Evolutionary conservation across 1,284 basidiomycete species (phyloP).

Genomic region (Pseudozyma sp.): DNA sequence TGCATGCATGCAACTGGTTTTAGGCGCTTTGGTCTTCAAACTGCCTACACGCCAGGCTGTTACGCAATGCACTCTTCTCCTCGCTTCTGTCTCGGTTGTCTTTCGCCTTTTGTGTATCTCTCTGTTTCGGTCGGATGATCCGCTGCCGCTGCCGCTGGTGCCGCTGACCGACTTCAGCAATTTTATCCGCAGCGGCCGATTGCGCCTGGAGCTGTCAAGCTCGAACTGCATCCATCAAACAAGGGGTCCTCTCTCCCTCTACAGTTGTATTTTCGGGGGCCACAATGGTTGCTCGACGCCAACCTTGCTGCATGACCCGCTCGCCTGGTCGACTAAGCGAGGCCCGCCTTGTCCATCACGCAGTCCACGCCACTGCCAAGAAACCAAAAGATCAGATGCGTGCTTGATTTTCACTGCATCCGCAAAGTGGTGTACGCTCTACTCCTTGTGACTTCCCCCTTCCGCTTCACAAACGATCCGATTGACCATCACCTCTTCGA

Average conservation of each 20-base stretch:
- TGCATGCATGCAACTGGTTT: no score
- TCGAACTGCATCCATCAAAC: not conserved
- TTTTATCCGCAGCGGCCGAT: not conserved
- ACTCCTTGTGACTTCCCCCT: not conserved
- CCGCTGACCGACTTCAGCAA: not conserved
- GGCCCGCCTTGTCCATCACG: no score
- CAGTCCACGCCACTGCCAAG: not conserved
- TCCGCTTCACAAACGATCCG: not conserved
- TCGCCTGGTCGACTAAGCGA: no score
- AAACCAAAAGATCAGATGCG: not conserved
- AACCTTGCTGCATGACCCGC: no score
- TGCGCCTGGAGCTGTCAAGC: not conserved
- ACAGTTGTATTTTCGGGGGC: not conserved
- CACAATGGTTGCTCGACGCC: no score
- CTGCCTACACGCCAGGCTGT: no score
- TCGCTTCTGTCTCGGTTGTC: constrained; percentile 6
- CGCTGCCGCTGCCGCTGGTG: constrained; percentile 1
- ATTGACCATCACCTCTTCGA: not conserved
- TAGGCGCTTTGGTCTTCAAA: no score
- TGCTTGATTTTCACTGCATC: not conserved
- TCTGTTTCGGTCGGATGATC: constrained; percentile 4
- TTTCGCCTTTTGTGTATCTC: not conserved
- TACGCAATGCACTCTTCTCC: not conserved
- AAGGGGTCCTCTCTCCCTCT: not conserved
- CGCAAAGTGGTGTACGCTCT: not conserved